Base-by-base conservation (phyloP, 2,329 filamentous ascomycete genomes). In the Lachnellula willkommii region DNA sequence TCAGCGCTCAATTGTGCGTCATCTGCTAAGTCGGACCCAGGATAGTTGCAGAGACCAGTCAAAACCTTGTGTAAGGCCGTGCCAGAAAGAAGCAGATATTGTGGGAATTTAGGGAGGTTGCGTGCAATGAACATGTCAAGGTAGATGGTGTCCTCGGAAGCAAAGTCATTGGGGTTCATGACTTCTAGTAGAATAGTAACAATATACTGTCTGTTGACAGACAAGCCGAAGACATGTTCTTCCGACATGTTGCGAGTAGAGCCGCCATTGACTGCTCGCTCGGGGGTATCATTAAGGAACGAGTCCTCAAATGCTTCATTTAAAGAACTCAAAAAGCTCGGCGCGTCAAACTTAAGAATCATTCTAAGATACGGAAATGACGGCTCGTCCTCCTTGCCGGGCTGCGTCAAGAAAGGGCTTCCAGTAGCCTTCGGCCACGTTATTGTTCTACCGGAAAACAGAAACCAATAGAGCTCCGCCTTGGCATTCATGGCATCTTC, bases 111-210 rank as follows among this genome's bases (percentile, higher is more conserved):
- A 3, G 95, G 90, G 50, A 99, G 75, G 69, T 96, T 99, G 54
- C 94, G 85, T 17, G 94, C 93, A 68, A 99, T 88, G 68, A 99
- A 99, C 91, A 99, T 99, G 72, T 99, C 91, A 46, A 99, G 81
- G 71, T 96, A 99, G 54, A 99, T 89, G 12, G 89, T 92, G 68
- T 97, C 91, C 58, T 88, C 83, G 0, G 85, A 73, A 0, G 84
- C 81, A 71, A 96, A 97, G 47, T 89, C 83, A 4, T 80, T 77
- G 0, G 83, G 75, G 50, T 85, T 88, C 90, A 99, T 95, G 28
- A 96, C 87, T 69, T 96, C 91, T 11, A 95, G 79, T 56, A 99
- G 75, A 55, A 96, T 95, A 47, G 89, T 93, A 62, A 96, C 81
- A 57, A 99, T 84, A 66, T 95, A 96, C 71, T 99, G 94, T 36